Evolutionary conservation across 371 early-diverging fungal species (phyloP), one percentile per base, ranked within the genome.

Genomic region (Fennellomyces sp.): DNA sequence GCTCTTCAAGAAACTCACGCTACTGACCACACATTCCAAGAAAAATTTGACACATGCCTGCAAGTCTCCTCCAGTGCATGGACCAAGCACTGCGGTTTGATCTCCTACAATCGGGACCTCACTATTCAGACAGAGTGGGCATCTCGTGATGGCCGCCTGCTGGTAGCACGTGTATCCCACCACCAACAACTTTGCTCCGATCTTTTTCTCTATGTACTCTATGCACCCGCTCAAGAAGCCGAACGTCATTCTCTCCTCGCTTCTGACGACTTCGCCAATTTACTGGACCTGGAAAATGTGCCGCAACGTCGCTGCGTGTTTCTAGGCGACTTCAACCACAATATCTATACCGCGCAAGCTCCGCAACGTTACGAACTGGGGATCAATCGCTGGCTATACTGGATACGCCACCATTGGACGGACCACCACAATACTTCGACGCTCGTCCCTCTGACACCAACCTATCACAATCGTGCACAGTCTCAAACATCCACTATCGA

Each of bases 1-100:
- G 58, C 58, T 15, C 25, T 57, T 29, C 58, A 57, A 47, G 58
- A 57, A 57, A 47, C 58, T 0, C 48, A 57, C 30, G 47, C 47
- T 30, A 21, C 10, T 19, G 10, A 11, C 2, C n/a, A 13, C 4
- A 1, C 15, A 13, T 28, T 51, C 12, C 23, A 26, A 15, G 52
- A 51, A 2, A 12, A 10, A 11, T n/a, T 26, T 26, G 21, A 19
- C 8, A 25, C 45, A 21, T 23, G 39, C 19, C 45, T 56, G 19
- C 56, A 56, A 41, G 38, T 41, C 4, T 15, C 39, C 15, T 56
- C 56, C 19, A 41, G 41, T 26, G n/a, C 42, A 11, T 56, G 56
- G 56, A 56, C 56, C 1, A 6, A 2, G n/a, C 41, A 56, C 21
- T 56, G 56, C 15, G 56, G 56, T 2, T 25, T 56, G 23, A 56